Percentiles rank a stretch among this genome's conserved stretches.
phyloP scores from a whole-genome alignment of 2,329 filamentous ascomycete species.

The Arthrobotrys entomopaga region DNA sequence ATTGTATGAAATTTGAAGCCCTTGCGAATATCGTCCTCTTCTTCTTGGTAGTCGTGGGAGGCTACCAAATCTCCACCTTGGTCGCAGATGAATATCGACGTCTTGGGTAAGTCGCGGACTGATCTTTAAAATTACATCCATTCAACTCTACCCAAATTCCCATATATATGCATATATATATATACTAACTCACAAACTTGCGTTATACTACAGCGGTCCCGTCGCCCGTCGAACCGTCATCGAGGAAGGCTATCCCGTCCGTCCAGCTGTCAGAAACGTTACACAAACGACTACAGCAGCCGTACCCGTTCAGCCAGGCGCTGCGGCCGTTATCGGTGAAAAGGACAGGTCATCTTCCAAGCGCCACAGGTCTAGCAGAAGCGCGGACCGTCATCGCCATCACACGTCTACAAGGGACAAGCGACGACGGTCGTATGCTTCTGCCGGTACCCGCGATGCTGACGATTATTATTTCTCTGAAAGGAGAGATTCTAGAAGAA shows the following conservation, averaged over 20 bases:
- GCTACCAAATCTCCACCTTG: conserved; percentile 37
- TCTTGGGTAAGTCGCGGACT: conserved; percentile 29
- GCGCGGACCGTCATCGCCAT: conserved; percentile 33
- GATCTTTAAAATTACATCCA: not conserved
- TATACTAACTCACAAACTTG: conserved; percentile 2
- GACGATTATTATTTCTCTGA: conserved; percentile 39
- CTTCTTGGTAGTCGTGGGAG: conserved; percentile 30
- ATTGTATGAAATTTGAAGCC: conserved; percentile 19
- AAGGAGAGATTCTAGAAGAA: conserved; percentile 32
- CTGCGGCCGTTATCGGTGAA: conserved; percentile 26
- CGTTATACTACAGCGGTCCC: conserved; percentile 29
- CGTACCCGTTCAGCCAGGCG: conserved; percentile 29
- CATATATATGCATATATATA: too few relatives aligned
- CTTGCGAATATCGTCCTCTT: conserved; percentile 46
- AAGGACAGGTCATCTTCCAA: conserved; percentile 35
- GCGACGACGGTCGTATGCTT: conserved; percentile 31
- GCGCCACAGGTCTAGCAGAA: conserved; percentile 27
- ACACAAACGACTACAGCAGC: conserved; percentile 45
- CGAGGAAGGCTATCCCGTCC: conserved; percentile 46
- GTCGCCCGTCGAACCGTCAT: conserved; percentile 51
- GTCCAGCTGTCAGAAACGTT: conserved; percentile 44
- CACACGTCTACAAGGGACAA: conserved; percentile 36
- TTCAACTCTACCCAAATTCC: not conserved
- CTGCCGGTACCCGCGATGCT: conserved; percentile 24
- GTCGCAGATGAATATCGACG: conserved; percentile 43